Conservation (phyloP, 148 eudicot species). For the Chenopodium suecicum region DNA sequence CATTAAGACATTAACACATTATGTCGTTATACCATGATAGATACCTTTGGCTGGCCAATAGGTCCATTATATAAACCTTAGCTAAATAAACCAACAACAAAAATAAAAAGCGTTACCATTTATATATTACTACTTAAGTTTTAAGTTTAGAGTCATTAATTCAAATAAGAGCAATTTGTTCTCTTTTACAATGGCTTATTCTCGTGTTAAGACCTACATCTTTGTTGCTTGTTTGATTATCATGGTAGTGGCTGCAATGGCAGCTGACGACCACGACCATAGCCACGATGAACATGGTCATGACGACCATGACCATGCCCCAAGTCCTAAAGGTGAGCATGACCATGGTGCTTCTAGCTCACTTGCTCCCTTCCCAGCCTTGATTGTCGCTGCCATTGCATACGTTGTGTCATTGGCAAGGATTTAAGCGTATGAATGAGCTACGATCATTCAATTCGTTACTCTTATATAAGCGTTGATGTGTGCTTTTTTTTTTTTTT, state of each 20-base stretch:
- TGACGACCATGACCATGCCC: not conserved
- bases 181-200: not conserved
- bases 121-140: not conserved
- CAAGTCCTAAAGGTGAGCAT: not conserved
- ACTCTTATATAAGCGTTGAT: not conserved
- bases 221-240: constrained; percentile 17
- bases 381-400: constrained; percentile 7
- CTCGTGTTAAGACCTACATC: not conserved
- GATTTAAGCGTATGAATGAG: not conserved
- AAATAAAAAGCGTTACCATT: not conserved
- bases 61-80: not conserved
- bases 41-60: not conserved
- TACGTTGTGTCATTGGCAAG: constrained; percentile 8
- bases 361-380: constrained; percentile 1
- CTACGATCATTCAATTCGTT: not conserved
- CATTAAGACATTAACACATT: not conserved
- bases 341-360: constrained; percentile 1
- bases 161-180: too few relatives aligned
- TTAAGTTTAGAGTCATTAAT: not conserved
- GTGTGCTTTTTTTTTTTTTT: not conserved
- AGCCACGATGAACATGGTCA: not conserved
- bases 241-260: not conserved
- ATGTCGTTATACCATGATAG: not conserved
- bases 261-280: not conserved
- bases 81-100: not conserved